Conservation (phyloP, 257 asterid species). For the Echites panduratus region DNA sequence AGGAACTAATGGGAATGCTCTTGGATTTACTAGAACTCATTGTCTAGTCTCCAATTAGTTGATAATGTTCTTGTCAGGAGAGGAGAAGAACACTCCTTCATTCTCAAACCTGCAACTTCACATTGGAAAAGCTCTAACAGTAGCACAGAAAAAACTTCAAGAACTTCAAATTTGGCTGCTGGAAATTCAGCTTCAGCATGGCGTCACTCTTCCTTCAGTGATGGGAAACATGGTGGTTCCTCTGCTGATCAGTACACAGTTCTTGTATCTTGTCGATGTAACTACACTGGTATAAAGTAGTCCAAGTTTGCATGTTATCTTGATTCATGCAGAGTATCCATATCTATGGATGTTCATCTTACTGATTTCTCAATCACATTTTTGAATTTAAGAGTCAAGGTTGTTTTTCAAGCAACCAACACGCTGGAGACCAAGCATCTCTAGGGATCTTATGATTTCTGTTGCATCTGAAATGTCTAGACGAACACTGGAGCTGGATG, state of each 20-base stretch:
- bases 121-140: constrained; percentile 48
- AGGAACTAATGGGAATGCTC: background rate
- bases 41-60: constrained; percentile 18
- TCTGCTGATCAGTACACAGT: constrained; percentile 70
- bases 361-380: background rate
- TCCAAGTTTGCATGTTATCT: background rate
- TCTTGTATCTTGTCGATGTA: constrained; percentile 95
- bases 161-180: constrained; percentile 35
- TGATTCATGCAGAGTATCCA: background rate
- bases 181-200: constrained; percentile 48
- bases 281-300: constrained; percentile 66
- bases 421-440: constrained; percentile 84
- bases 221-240: constrained; percentile 42
- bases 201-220: constrained; percentile 37
- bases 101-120: constrained; percentile 79
- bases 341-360: background rate
- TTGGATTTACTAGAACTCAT: constrained; percentile 15
- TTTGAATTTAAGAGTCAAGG: constrained; percentile 67
- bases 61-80: constrained; percentile 56
- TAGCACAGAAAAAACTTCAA: constrained; percentile 28
- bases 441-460: constrained; percentile 90
- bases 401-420: constrained; percentile 85
- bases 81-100: constrained; percentile 98
- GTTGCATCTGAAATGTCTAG: constrained; percentile 91
- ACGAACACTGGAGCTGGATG: constrained; percentile 65